Conservation (phyloP, 768 basidiomycete genomes). For the Macrocybe gigantea region DNA sequence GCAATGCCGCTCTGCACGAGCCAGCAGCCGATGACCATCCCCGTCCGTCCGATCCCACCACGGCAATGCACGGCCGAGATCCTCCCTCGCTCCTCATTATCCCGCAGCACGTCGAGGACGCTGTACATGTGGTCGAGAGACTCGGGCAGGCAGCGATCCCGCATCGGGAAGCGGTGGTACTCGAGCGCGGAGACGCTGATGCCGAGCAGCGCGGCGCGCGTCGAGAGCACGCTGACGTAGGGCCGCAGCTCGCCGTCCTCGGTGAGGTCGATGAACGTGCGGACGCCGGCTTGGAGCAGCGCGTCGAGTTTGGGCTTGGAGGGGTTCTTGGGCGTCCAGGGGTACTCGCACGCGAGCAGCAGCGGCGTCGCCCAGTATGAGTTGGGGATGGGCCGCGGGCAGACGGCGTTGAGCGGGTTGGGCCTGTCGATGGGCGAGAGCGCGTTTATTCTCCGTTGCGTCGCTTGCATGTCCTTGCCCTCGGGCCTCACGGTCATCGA, state of each 20-base stretch:
- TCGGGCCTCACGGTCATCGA: not conserved
- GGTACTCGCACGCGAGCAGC: constrained; percentile 78
- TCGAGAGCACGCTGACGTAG: constrained; percentile 49
- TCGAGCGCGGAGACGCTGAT: constrained; percentile 53
- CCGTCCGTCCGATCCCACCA: constrained; percentile 73
- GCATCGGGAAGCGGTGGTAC: constrained; percentile 78
- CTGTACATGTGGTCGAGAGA: constrained; percentile 51
- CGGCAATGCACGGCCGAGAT: constrained; percentile 74
- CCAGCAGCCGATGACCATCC: constrained; percentile 65
- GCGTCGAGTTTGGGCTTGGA: constrained; percentile 67
- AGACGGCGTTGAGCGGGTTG: constrained; percentile 14
- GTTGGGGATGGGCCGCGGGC: constrained; percentile 67
- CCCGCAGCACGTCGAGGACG: constrained; percentile 53
- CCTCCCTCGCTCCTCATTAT: constrained; percentile 54
- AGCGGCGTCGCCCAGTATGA: constrained; percentile 77
- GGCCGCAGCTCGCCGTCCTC: constrained; percentile 71
- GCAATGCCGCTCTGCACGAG: constrained; percentile 63
- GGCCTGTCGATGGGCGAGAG: constrained; percentile 12
- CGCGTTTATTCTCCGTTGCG: constrained; percentile 11
- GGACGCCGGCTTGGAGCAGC: constrained; percentile 64
- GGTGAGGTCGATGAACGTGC: constrained; percentile 83
- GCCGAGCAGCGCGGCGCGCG: constrained; percentile 47
- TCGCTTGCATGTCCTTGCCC: constrained; percentile 10
- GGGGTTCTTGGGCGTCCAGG: constrained; percentile 58
- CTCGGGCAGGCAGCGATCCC: constrained; percentile 62